Percentiles rank a stretch among this genome's conserved stretches.
These are phyloP conservation scores for Aspergillus melleus DNA, from an alignment of 2,329 filamentous ascomycete genomes.

Conservation along the genomic window DNA sequence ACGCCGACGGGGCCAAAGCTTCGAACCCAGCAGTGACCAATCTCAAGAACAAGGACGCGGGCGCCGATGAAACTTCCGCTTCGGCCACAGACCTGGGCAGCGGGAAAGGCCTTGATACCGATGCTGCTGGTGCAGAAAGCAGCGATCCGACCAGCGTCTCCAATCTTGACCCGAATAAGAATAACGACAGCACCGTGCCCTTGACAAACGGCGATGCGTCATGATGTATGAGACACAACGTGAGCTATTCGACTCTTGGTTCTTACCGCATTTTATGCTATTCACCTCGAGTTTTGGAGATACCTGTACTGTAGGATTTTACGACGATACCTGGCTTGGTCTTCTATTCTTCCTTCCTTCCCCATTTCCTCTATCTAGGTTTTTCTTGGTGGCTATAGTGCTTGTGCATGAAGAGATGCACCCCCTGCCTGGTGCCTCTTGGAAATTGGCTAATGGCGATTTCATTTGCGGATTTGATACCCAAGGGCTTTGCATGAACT, in stretches of 20 bases:
- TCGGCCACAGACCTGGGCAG: conserved; percentile 14
- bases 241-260: background rate
- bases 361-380: background rate
- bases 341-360: background rate
- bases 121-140: conserved; percentile 10
- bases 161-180: conserved; percentile 21
- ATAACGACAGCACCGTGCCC: conserved; percentile 41
- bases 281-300: background rate
- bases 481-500: conserved; percentile 1
- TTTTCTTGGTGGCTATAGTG: background rate
- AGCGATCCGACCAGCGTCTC: conserved; percentile 9
- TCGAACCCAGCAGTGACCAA: conserved; percentile 39
- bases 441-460: background rate
- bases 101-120: conserved; percentile 16
- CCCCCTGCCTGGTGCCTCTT: background rate
- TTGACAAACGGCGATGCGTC: conserved; percentile 58
- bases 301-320: conserved; percentile 6
- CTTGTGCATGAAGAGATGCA: background rate
- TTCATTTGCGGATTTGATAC: background rate
- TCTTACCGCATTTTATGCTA: background rate
- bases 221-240: conserved; percentile 17
- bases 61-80: conserved; percentile 11
- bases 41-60: conserved; percentile 40
- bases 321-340: background rate
- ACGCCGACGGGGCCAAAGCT: conserved; percentile 17